Base-by-base conservation (phyloP, 2,329 filamentous ascomycete genomes). In the Diaporthe caulivora region DNA sequence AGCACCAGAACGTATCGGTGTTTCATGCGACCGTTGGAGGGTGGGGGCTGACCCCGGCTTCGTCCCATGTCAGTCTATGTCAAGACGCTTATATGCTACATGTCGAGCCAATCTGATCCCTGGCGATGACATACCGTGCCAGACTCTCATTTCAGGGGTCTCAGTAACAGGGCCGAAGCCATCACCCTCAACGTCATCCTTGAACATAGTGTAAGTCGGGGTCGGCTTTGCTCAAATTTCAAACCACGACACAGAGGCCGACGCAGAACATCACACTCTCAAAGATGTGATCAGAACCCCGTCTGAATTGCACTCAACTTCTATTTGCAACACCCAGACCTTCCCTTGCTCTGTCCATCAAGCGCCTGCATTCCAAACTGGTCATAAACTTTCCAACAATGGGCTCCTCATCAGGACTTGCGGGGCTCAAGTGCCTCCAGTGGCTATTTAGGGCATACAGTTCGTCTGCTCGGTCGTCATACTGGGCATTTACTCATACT, bases 401-500 rank as follows among this genome's bases (percentile, higher is more conserved):
- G 89, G 87, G 84, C 72, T 79, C 85, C 75, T 83, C 84, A 67
- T 83, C 85, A 67, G 88, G 89, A 72, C 81, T 88, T 72, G 82
- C 87, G 74, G 72, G 69, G 42, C 85, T 93, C 74, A 91, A 91
- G 77, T 82, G 68, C 72, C 62, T 87, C 72, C 88, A 90, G 76
- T 88, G 90, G 70, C 82, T 88, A 75, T 83, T 93, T 73, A 91
- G 92, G 80, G 87, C 73, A 83, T 94, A 73, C 86, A 90, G 77
- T 91, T 93, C 81, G 86, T 87, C 78, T 91, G 88, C 78, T 85
- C 90, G 1, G 89, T 84, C 49, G 86, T 93, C 74, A 87, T 93
- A 64, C 86, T 94, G 51, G 91, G 88, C 74, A 89, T 92, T 77
- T 91, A 91, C 84, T 89, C 88, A 65, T 94, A 92, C 83, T 94